Percentiles rank a stretch among this genome's conserved stretches.
Evolutionary conservation across 78 protist genomes (phyloP).

Genomic region (Protostelium mycophagum): DNA sequence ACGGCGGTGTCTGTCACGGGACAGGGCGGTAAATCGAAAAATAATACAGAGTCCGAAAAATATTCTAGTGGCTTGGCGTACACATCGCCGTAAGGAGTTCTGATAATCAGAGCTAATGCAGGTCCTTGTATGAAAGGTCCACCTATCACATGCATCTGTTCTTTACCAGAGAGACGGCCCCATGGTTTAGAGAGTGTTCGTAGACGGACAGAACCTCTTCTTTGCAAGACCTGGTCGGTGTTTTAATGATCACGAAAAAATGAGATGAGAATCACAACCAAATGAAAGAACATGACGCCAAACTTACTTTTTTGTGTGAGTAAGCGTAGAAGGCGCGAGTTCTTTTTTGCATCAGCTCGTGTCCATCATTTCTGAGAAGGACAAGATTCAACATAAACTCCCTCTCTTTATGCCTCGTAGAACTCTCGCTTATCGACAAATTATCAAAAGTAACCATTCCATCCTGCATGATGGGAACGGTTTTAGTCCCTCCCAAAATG

Average conservation of each 20-base stretch:
- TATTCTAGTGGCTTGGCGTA: slow-evolving; percentile 30
- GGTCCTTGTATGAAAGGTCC: slow-evolving; percentile 44
- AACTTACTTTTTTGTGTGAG: slow-evolving; percentile 40
- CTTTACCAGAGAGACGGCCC: slow-evolving; percentile 37
- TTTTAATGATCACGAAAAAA: no score
- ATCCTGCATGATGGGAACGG: slow-evolving; percentile 37
- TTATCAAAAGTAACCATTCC: slow-evolving; percentile 53
- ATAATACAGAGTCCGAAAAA: slow-evolving; percentile 41
- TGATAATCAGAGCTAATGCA: slow-evolving; percentile 33
- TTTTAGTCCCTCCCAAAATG: slow-evolving; percentile 52
- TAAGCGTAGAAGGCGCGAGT: slow-evolving; percentile 62
- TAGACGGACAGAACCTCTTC: slow-evolving; percentile 27
- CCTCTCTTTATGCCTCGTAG: slow-evolving; percentile 52
- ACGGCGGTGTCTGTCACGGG: slow-evolving; percentile 24
- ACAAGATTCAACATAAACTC: slow-evolving; percentile 40
- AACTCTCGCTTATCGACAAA: slow-evolving; percentile 56
- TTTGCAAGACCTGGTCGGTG: not conserved
- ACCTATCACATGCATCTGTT: slow-evolving; percentile 63
- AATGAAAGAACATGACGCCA: no score
- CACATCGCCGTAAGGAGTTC: slow-evolving; percentile 54
- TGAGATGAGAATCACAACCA: no score
- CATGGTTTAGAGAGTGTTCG: slow-evolving; percentile 23
- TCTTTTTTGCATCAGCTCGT: slow-evolving; percentile 21
- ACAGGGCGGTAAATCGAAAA: slow-evolving; percentile 41
- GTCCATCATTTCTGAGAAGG: slow-evolving; percentile 26